Conservation (phyloP, 257 asterid species). For the Parsonsia alboflavescens region DNA sequence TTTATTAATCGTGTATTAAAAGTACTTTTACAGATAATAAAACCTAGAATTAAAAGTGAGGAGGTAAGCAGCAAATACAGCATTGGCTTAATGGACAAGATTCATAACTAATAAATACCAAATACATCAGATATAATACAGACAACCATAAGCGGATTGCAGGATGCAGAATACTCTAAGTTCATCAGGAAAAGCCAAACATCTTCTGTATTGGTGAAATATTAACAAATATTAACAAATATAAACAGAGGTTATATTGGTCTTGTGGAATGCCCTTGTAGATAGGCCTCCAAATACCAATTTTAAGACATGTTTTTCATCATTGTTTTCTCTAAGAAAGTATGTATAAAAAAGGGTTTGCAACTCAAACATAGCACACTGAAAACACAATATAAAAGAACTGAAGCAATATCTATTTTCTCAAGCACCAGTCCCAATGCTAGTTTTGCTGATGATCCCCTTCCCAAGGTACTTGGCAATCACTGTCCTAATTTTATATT, state of each 20-base stretch:
- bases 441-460: constrained; percentile 94
- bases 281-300: not conserved
- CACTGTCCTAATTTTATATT: too few relatives aligned
- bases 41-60: not conserved
- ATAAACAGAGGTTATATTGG: not conserved
- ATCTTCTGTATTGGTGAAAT: not conserved
- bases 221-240: not conserved
- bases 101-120: not conserved
- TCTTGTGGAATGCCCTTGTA: not conserved
- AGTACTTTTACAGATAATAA: not conserved
- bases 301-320: not conserved
- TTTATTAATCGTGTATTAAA: too few relatives aligned
- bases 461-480: constrained; percentile 88
- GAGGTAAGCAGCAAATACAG: not conserved
- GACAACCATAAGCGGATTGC: not conserved
- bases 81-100: not conserved
- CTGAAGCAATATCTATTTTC: not conserved
- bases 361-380: not conserved
- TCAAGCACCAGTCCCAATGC: constrained; percentile 42
- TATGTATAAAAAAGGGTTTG: too few relatives aligned
- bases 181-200: not conserved
- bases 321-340: too few relatives aligned
- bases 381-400: not conserved
- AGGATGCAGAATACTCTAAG: not conserved
- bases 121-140: not conserved